Evolutionary conservation across 257 asterid genomes (phyloP), one percentile per base, ranked within the genome.

Genomic region (Anisodus acutangulus): DNA sequence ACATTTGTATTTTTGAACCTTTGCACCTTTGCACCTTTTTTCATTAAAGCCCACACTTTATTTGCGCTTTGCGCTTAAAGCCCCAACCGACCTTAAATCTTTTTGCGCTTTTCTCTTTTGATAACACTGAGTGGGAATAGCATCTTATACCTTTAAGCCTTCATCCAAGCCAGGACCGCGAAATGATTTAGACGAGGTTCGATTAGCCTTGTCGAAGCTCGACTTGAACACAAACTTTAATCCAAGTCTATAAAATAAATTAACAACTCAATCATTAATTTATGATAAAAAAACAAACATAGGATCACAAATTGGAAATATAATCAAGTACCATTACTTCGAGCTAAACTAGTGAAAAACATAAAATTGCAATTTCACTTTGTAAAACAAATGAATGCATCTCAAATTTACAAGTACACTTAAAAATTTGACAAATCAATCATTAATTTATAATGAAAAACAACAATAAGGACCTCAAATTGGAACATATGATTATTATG

Each of bases 201-300:
- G 89, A 85, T 93, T 95, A 81, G 97, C 98, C 89, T 94, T 94
- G 86, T 94, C 98, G 79, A 94, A 93, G 90, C 98, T 93, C 6
- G 98, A 94, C 87, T 94, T 94, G 85, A 94, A 94, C 70, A 93
- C 90, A 90, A 94, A 86, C 22, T 91, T 92, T 85, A 93, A 74
- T 31, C 97, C 98, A 84, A 94, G 92, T 81, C 96, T 93, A 86
- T 4, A 8, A 5, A 63, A 26, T 67, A 72, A 59, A 83, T 9
- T 17, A 3, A 6, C 4, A 57, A 15, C 19, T 57, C 62, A 57
- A 3, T 55, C 60, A 55, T 49, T 49, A 49, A 49, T 8, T 49
- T 6, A 49, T 49, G n/a, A 10, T 9, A 13, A n/a, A 22, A 16
- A 15, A 47, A 13, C 35, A 31, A 62, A 15, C 22, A 72, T n/a